phyloP scores from a whole-genome alignment of 1,139 yeast genomes.

The Kurtzmaniella quercitrusa region DNA sequence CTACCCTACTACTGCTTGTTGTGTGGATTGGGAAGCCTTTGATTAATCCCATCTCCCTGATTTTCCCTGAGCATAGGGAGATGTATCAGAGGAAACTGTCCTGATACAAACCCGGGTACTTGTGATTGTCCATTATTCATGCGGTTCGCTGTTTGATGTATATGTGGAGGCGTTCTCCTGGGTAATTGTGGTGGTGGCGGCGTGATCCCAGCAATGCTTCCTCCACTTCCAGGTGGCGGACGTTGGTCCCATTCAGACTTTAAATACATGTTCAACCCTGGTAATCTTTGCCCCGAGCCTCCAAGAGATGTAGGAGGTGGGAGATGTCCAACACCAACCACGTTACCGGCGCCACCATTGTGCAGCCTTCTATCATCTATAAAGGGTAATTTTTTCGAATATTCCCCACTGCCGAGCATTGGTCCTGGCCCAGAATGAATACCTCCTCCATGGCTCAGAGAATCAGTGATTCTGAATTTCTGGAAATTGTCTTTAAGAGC shows the following conservation, averaged over 20 bases:
- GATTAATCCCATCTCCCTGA: not conserved
- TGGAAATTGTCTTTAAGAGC: conserved; percentile 7
- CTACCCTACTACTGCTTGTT: not conserved
- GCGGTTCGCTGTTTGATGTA: conserved; percentile 1
- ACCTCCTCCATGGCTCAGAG: not conserved
- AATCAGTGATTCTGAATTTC: conserved; percentile 6
- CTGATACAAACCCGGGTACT: conserved; percentile 1
- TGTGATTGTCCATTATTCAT: conserved; percentile 2
- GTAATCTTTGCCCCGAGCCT: conserved; percentile 2
- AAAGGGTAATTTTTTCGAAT: not conserved
- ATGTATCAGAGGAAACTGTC: conserved; percentile 1
- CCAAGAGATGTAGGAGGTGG: not conserved
- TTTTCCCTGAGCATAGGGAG: conserved; percentile 6
- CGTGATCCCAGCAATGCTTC: not conserved
- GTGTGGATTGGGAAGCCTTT: not conserved
- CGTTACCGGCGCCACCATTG: not conserved
- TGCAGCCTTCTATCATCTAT: not conserved
- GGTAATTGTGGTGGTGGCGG: conserved; percentile 2
- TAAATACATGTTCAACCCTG: conserved; percentile 5
- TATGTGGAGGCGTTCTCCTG: conserved; percentile 1
- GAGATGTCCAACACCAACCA: not conserved
- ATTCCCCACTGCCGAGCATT: not conserved
- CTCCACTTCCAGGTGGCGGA: not conserved
- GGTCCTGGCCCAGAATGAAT: not conserved
- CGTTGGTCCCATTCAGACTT: conserved; percentile 6